phyloP scores from a whole-genome alignment of 2,329 filamentous ascomycete species.

The Pseudogymnoascus sp. region DNA sequence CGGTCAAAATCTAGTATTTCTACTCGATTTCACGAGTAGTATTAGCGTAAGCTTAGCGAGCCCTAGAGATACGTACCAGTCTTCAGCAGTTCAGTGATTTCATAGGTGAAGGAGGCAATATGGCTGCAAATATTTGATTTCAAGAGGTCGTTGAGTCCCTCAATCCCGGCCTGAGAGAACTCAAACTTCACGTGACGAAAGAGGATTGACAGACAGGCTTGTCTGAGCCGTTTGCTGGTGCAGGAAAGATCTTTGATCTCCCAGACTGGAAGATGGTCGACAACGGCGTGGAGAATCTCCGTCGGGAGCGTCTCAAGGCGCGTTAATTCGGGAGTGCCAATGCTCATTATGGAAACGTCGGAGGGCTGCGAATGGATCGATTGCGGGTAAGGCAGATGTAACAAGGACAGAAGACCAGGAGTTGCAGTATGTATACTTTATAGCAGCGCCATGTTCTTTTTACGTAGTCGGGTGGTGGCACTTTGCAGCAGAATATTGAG shows the following conservation, averaged over 20 bases:
- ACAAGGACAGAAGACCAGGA: no score
- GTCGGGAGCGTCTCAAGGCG: neutral
- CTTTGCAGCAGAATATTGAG: no score
- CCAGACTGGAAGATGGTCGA: slow-evolving; percentile 10
- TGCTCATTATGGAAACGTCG: neutral
- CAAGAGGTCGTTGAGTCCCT: slow-evolving; percentile 12
- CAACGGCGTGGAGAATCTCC: slow-evolving; percentile 12
- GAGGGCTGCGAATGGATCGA: neutral
- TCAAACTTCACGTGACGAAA: slow-evolving; percentile 14
- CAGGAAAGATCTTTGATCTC: slow-evolving; percentile 13
- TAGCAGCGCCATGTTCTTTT: no score
- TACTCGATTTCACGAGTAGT: neutral
- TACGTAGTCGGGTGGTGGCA: no score
- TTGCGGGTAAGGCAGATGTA: neutral
- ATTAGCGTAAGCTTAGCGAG: neutral
- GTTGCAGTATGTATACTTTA: no score
- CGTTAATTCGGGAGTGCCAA: neutral
- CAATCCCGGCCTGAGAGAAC: slow-evolving; percentile 14
- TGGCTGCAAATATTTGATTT: slow-evolving; percentile 13
- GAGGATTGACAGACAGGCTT: slow-evolving; percentile 12
- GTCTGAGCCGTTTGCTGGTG: slow-evolving; percentile 14
- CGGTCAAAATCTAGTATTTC: slow-evolving; percentile 13
- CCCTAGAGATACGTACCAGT: neutral
- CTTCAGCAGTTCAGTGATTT: neutral
- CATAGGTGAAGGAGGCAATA: slow-evolving; percentile 14